Percentiles rank a stretch among this genome's conserved stretches.
Evolutionary conservation across 306 rosid genomes (phyloP).

Genomic region (Vicia villosa): DNA sequence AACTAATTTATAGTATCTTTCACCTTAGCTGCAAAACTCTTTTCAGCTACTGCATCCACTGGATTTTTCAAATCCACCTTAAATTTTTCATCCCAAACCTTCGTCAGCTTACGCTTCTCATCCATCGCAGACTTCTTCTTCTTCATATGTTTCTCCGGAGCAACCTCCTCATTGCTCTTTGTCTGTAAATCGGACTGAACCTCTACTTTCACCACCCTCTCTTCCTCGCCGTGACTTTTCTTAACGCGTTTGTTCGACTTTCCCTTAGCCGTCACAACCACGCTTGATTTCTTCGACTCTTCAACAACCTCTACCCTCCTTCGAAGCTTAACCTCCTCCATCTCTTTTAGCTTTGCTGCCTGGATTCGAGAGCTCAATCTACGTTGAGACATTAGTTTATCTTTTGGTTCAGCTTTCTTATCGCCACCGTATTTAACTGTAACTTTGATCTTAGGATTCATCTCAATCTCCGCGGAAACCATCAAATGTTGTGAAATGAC

Average conservation of each 20-base stretch:
- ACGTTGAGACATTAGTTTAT: constrained; percentile 22
- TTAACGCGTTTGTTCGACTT: background rate
- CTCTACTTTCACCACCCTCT: constrained; percentile 12
- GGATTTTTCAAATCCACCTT: too few species aligned
- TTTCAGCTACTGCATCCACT: too few species aligned
- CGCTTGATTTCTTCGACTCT: too few species aligned
- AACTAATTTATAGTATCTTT: too few species aligned
- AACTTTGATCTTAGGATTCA: background rate
- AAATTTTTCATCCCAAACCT: too few species aligned
- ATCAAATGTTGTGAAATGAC: constrained; percentile 4
- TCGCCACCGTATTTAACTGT: background rate
- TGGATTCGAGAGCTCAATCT: constrained; percentile 51
- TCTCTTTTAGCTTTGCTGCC: too few species aligned
- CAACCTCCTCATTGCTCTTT: constrained; percentile 17
- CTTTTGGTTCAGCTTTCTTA: background rate
- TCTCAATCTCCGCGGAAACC: too few species aligned
- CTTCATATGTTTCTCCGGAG: background rate
- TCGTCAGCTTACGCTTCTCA: too few species aligned
- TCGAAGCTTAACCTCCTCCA: too few species aligned
- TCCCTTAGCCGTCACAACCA: background rate
- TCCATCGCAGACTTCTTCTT: too few species aligned
- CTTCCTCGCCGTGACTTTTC: background rate
- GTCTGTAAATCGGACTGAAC: background rate
- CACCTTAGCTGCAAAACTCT: too few species aligned
- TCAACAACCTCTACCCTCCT: too few species aligned